phyloP scores from a whole-genome alignment of 192 early-diverging fungal genomes.

The Funneliformis mosseae region DNA sequence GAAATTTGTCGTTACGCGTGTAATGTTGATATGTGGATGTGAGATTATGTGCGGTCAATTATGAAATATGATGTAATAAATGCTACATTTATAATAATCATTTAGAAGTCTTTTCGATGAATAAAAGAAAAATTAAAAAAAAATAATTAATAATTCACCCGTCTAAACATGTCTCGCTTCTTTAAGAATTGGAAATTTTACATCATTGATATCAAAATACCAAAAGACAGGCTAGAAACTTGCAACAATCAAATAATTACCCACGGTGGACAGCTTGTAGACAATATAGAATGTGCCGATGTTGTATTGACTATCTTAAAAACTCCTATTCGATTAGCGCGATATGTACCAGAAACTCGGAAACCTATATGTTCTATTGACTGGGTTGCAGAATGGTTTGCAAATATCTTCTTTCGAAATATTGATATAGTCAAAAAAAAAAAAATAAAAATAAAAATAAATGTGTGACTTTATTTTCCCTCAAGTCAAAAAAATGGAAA shows the following conservation, averaged over 20 bases:
- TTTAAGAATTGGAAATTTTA: conserved; percentile 17
- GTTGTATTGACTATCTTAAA: background rate
- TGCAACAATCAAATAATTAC: background rate
- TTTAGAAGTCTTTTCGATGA: too few relatives aligned
- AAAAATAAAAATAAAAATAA: background rate
- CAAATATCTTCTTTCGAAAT: background rate
- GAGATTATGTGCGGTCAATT: too few relatives aligned
- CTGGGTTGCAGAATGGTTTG: conserved; percentile 12
- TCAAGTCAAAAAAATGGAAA: background rate
- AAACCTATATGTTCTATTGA: conserved; percentile 18
- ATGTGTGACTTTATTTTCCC: background rate
- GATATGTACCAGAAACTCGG: background rate
- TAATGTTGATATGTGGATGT: too few relatives aligned
- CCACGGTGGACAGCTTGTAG: background rate
- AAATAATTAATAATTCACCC: too few relatives aligned
- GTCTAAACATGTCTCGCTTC: background rate
- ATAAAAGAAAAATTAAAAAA: too few relatives aligned
- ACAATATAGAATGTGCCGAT: background rate
- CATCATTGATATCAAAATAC: conserved; percentile 1
- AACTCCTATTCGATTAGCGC: background rate
- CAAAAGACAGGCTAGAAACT: background rate
- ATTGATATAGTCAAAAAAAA: background rate
- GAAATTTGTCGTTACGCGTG: too few relatives aligned
- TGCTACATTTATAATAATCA: too few relatives aligned
- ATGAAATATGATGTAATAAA: too few relatives aligned